phyloP scores from a whole-genome alignment of 345 rosid species.

The Aquilaria sinensis region DNA sequence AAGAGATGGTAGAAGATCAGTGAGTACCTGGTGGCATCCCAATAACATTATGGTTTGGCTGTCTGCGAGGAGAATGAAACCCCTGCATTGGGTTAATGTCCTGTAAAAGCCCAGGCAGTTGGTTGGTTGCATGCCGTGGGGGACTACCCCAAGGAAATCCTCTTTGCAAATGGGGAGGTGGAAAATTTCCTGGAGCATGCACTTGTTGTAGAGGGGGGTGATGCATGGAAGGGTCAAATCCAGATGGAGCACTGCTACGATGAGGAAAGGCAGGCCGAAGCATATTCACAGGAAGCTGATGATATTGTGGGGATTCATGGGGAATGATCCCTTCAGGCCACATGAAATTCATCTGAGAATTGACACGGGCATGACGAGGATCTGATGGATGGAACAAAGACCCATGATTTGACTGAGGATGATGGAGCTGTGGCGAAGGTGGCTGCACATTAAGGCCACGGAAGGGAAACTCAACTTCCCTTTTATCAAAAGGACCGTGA shows the following conservation, averaged over 20 bases:
- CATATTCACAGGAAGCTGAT: conserved; percentile 51
- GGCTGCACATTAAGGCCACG: conserved; percentile 31
- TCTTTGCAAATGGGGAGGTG: conserved; percentile 45
- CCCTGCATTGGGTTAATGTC: conserved; percentile 60
- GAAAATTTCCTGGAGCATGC: conserved; percentile 54
- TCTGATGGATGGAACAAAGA: conserved; percentile 46
- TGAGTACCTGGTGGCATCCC: conserved; percentile 41
- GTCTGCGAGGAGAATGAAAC: conserved; percentile 48
- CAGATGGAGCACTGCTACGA: conserved; percentile 34
- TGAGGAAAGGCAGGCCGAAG: conserved; percentile 64
- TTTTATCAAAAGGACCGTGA: conserved; percentile 41
- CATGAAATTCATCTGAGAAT: conserved; percentile 59
- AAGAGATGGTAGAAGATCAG: neutral
- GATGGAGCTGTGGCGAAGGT: conserved; percentile 43
- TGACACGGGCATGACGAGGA: conserved; percentile 49
- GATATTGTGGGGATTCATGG: conserved; percentile 44
- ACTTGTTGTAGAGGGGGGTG: conserved; percentile 63
- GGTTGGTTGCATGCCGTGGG: conserved; percentile 50
- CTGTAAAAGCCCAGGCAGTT: conserved; percentile 41
- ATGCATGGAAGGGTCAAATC: conserved; percentile 54
- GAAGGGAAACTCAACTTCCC: conserved; percentile 42
- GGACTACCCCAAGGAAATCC: conserved; percentile 51
- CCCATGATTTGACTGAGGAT: conserved; percentile 52
- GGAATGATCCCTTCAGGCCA: conserved; percentile 44
- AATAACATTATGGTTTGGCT: conserved; percentile 42